These are phyloP conservation scores for Coleophoma crateriformis DNA, from an alignment of 2,329 filamentous ascomycete genomes.

Conservation along the genomic window DNA sequence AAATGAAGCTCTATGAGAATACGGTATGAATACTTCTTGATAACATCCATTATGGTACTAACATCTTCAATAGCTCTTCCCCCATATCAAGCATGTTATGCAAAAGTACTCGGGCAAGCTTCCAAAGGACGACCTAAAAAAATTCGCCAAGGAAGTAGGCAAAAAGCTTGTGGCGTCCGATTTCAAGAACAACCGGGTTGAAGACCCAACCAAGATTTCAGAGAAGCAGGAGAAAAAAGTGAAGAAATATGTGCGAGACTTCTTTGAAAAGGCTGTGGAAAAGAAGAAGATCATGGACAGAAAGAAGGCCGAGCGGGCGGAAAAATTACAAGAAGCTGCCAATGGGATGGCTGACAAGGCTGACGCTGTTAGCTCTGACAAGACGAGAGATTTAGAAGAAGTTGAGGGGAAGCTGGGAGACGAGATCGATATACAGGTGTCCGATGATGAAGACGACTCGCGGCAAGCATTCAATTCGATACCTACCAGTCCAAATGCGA, in stretches of 20 bases:
- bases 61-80: slow-evolving; percentile 57
- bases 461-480: slow-evolving; percentile 35
- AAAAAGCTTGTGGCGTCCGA: slow-evolving; percentile 91
- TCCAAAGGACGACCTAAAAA: slow-evolving; percentile 69
- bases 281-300: slow-evolving; percentile 70
- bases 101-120: slow-evolving; percentile 85
- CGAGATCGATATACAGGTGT: slow-evolving; percentile 32
- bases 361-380: slow-evolving; percentile 18
- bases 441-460: slow-evolving; percentile 28
- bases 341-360: slow-evolving; percentile 15
- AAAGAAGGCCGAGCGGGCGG: slow-evolving; percentile 48
- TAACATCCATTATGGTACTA: not conserved
- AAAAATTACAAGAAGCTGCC: slow-evolving; percentile 13
- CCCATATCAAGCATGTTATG: slow-evolving; percentile 78
- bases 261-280: slow-evolving; percentile 76
- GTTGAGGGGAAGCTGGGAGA: slow-evolving; percentile 32
- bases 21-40: slow-evolving; percentile 50
- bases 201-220: slow-evolving; percentile 71
- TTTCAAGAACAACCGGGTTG: slow-evolving; percentile 83
- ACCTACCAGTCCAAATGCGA: slow-evolving; percentile 38
- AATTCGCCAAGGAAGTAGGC: slow-evolving; percentile 60
- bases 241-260: slow-evolving; percentile 78
- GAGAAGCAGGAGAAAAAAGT: slow-evolving; percentile 77
- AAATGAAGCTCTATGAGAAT: slow-evolving; percentile 92
- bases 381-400: slow-evolving; percentile 25